Evolutionary conservation across 2,329 filamentous ascomycete species (phyloP).

Genomic region (Albophoma yamanashiensis): DNA sequence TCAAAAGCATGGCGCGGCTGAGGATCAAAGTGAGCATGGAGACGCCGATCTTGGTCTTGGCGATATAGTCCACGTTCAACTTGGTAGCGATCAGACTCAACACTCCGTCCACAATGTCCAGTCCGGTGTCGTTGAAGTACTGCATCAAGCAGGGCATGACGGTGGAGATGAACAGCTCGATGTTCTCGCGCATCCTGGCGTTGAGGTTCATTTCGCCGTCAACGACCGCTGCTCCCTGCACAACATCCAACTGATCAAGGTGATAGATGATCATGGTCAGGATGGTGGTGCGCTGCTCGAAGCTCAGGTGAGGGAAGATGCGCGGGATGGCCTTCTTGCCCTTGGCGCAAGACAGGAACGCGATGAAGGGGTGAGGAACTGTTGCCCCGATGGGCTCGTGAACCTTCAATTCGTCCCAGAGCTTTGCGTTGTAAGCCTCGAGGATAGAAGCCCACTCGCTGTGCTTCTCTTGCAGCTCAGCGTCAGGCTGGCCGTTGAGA

Average conservation of each 20-base stretch:
- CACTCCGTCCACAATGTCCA: conserved; percentile 85
- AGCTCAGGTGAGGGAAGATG: conserved; percentile 85
- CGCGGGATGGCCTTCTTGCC: conserved; percentile 93
- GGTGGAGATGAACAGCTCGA: conserved; percentile 79
- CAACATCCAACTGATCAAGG: conserved; percentile 83
- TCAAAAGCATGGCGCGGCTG: conserved; percentile 86
- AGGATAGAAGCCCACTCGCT: conserved; percentile 57
- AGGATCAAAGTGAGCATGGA: conserved; percentile 89
- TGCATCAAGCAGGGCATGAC: conserved; percentile 86
- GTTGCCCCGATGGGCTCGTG: conserved; percentile 79
- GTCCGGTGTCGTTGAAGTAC: conserved; percentile 81
- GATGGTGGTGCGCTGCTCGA: conserved; percentile 88
- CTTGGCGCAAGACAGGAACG: conserved; percentile 87
- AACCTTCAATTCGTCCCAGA: conserved; percentile 85
- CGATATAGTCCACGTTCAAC: conserved; percentile 74
- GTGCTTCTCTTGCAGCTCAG: conserved; percentile 61
- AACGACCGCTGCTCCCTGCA: conserved; percentile 66
- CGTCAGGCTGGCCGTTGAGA: conserved; percentile 45
- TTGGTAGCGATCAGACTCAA: conserved; percentile 76
- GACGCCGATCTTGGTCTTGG: conserved; percentile 77
- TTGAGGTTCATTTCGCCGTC: conserved; percentile 64
- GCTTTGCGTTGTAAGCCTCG: conserved; percentile 60
- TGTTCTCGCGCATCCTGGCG: conserved; percentile 72
- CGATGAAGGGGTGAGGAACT: conserved; percentile 84
- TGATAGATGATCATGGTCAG: conserved; percentile 94